A percentile compares a stretch with the other conserved stretches of the same genome.
phyloP scores from a whole-genome alignment of 768 basidiomycete genomes.

The Suillus subaureus region DNA sequence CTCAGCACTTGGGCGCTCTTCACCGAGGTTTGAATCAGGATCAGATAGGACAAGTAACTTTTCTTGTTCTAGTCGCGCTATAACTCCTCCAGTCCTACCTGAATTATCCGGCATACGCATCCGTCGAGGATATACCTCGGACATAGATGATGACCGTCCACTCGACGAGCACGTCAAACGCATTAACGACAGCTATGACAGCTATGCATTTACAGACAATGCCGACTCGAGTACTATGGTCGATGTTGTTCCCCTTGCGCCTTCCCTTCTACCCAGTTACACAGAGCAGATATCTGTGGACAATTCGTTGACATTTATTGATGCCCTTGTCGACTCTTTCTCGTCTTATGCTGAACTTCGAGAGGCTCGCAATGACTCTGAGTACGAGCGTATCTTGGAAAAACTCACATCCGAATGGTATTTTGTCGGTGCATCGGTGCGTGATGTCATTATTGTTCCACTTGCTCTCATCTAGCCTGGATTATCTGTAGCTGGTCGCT shows the following conservation, averaged over 20 bases:
- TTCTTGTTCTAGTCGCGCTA: background rate
- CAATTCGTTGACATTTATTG: slow-evolving; percentile 30
- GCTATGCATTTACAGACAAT: background rate
- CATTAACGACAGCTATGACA: background rate
- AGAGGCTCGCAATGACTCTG: slow-evolving; percentile 38
- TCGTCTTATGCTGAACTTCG: slow-evolving; percentile 60
- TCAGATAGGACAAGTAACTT: background rate
- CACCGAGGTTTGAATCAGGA: background rate
- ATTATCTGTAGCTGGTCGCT: slow-evolving; percentile 50
- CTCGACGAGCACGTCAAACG: slow-evolving; percentile 22
- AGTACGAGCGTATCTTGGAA: slow-evolving; percentile 52
- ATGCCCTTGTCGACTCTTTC: slow-evolving; percentile 49
- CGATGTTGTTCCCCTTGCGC: slow-evolving; percentile 29
- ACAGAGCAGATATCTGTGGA: slow-evolving; percentile 42
- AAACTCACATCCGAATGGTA: slow-evolving; percentile 65
- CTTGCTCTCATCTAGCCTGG: background rate
- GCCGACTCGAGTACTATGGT: background rate
- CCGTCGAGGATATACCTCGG: slow-evolving; percentile 24
- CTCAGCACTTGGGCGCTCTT: background rate
- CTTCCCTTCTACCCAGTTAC: slow-evolving; percentile 44
- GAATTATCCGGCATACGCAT: slow-evolving; percentile 14
- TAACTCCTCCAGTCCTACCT: background rate
- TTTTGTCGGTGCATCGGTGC: slow-evolving; percentile 61
- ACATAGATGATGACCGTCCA: slow-evolving; percentile 20
- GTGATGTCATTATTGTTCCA: slow-evolving; percentile 20